These are phyloP conservation scores for Amanita brunnescens DNA, from an alignment of 768 basidiomycete genomes.

Conservation along the genomic window DNA sequence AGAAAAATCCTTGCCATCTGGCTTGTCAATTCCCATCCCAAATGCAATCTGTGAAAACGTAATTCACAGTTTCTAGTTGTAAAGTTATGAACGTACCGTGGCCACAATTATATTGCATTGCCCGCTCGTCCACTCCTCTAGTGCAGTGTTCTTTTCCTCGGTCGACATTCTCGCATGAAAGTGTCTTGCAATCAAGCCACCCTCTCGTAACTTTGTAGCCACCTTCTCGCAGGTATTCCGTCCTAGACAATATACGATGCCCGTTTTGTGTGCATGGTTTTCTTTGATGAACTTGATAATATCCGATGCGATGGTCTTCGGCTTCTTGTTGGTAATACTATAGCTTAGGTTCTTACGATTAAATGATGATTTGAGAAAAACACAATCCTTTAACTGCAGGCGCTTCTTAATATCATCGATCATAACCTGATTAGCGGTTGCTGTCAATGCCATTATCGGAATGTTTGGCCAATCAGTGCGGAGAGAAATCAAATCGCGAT, in stretches of 20 bases:
- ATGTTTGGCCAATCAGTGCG: slow-evolving; percentile 68
- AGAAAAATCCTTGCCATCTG: slow-evolving; percentile 42
- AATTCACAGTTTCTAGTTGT: slow-evolving; percentile 2
- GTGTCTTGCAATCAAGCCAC: slow-evolving; percentile 57
- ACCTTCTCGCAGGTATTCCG: slow-evolving; percentile 73
- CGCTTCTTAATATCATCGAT: slow-evolving; percentile 70
- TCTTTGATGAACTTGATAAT: slow-evolving; percentile 63
- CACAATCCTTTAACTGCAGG: slow-evolving; percentile 51
- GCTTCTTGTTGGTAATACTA: slow-evolving; percentile 37
- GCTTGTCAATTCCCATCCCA: slow-evolving; percentile 95
- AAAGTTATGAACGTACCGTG: slow-evolving; percentile 46
- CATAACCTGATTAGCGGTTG: slow-evolving; percentile 78
- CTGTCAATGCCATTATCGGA: slow-evolving; percentile 95
- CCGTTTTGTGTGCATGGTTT: slow-evolving; percentile 49
- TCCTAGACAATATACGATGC: slow-evolving; percentile 80
- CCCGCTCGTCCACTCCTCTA: slow-evolving; percentile 68
- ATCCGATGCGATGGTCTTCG: slow-evolving; percentile 36
- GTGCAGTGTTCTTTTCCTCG: slow-evolving; percentile 52
- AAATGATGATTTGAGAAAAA: slow-evolving; percentile 73
- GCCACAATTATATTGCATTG: slow-evolving; percentile 81
- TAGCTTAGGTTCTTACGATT: slow-evolving; percentile 92
- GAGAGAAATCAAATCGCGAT: slow-evolving; percentile 55
- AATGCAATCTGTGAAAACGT: slow-evolving; percentile 68
- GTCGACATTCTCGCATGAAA: slow-evolving; percentile 78
- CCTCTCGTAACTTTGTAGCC: slow-evolving; percentile 55